A percentile compares a stretch with the other conserved stretches of the same genome.
phyloP scores from a whole-genome alignment of 1,284 basidiomycete species.

The Phlebopus sp. region DNA sequence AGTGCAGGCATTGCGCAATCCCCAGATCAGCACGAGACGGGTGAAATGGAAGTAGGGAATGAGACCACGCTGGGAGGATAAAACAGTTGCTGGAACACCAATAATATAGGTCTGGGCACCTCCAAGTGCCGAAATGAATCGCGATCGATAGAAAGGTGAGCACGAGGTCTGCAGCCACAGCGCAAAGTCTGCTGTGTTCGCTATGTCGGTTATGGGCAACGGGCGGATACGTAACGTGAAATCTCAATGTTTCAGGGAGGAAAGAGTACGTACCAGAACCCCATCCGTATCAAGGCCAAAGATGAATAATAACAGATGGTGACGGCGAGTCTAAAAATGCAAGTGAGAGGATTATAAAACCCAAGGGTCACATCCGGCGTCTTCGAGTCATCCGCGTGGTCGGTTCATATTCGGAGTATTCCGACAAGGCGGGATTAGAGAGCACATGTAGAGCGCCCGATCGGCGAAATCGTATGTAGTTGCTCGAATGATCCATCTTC shows the following conservation, averaged over 20 bases:
- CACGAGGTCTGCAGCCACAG: background rate
- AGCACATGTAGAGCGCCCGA: background rate
- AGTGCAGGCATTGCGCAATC: slow-evolving; percentile 16
- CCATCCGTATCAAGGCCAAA: background rate
- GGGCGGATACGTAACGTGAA: background rate
- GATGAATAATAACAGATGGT: background rate
- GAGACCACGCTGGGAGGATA: background rate
- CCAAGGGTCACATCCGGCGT: background rate
- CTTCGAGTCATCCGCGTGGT: background rate
- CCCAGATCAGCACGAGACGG: background rate
- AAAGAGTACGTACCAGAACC: background rate
- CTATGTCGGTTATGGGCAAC: background rate
- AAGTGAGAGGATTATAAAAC: background rate
- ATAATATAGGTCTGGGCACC: slow-evolving; percentile 12
- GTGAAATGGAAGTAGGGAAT: background rate
- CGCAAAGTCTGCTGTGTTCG: background rate
- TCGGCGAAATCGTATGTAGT: no score
- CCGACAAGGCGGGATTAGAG: background rate
- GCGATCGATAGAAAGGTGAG: slow-evolving; percentile 9
- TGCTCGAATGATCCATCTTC: no score
- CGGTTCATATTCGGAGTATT: background rate
- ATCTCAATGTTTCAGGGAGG: background rate
- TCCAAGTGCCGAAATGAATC: slow-evolving; percentile 8
- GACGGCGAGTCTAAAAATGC: background rate
- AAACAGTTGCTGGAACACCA: background rate